Evolutionary conservation across 2,329 filamentous ascomycete species (phyloP).

Genomic region (Paecilomyces niveus): DNA sequence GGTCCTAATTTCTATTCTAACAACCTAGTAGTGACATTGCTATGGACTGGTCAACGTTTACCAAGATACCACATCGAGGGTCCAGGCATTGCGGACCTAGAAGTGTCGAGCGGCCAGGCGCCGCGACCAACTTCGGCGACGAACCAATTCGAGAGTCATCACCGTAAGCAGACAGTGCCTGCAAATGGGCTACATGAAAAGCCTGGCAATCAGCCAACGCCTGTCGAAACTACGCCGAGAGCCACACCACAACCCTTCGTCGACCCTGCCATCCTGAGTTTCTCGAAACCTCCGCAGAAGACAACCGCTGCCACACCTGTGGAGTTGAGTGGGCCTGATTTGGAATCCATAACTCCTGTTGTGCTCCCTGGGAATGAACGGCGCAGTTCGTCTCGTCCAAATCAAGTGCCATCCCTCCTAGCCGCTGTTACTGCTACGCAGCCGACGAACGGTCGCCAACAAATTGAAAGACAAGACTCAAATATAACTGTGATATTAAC

Average conservation of each 20-base stretch:
- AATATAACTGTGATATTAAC: conserved; percentile 33
- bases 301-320: background rate
- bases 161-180: conserved; percentile 4
- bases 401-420: conserved; percentile 7
- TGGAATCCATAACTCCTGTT: conserved; percentile 18
- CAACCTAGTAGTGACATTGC: conserved; percentile 35
- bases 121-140: conserved; percentile 1
- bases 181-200: conserved; percentile 11
- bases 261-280: conserved; percentile 78
- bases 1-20: conserved; percentile 27
- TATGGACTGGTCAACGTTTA: conserved; percentile 47
- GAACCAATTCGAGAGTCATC: conserved; percentile 1
- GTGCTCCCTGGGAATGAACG: conserved; percentile 21
- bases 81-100: conserved; percentile 52
- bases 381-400: conserved; percentile 8
- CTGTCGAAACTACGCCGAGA: conserved; percentile 16
- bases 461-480: conserved; percentile 17
- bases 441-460: conserved; percentile 9
- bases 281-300: conserved; percentile 34
- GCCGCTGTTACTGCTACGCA: conserved; percentile 3
- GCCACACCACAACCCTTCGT: conserved; percentile 49
- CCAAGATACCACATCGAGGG: conserved; percentile 51
- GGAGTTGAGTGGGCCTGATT: conserved; percentile 7
- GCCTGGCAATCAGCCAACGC: conserved; percentile 10
- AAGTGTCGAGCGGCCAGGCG: conserved; percentile 36